A percentile compares a stretch with the other conserved stretches of the same genome.
These are phyloP conservation scores for Saururus chinensis DNA, from an alignment of 164 flowering plant species.

Conservation along the genomic window DNA sequence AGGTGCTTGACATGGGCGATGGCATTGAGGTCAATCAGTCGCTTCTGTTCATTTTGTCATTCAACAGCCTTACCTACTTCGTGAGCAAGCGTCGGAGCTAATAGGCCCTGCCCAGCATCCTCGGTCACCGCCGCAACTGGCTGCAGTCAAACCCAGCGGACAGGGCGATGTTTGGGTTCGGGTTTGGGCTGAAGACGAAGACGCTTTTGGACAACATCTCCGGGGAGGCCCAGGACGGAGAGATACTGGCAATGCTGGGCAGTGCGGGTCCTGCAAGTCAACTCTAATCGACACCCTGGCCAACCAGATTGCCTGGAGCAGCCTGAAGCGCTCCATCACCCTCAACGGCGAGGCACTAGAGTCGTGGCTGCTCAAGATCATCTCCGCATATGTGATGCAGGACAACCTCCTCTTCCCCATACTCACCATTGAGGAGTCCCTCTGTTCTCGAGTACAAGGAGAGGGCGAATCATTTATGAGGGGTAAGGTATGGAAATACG, in stretches of 20 bases:
- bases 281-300: conserved; percentile 90
- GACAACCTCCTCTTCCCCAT: conserved; percentile 55
- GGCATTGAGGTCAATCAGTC: conserved; percentile 16
- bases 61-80: conserved; percentile 53
- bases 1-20: conserved; percentile 20
- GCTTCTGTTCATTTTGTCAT: conserved; percentile 51
- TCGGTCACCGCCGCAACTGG: conserved; percentile 21
- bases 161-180: conserved; percentile 7
- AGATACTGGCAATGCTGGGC: conserved; percentile 74
- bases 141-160: conserved; percentile 27
- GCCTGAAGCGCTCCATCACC: conserved; percentile 50
- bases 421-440: conserved; percentile 56
- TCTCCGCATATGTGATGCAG: conserved; percentile 66
- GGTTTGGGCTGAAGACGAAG: conserved; percentile 25
- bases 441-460: no score
- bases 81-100: conserved; percentile 36
- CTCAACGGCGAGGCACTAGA: conserved; percentile 59
- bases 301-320: conserved; percentile 52
- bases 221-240: conserved; percentile 84
- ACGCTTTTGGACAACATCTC: conserved; percentile 50
- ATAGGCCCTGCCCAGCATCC: conserved; percentile 4
- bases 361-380: conserved; percentile 48
- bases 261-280: conserved; percentile 91
- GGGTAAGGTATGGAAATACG: no score
- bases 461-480: no score